Evolutionary conservation across 2,329 filamentous ascomycete genomes (phyloP).

Genomic region (Aspergillus fumigatiaffinis): DNA sequence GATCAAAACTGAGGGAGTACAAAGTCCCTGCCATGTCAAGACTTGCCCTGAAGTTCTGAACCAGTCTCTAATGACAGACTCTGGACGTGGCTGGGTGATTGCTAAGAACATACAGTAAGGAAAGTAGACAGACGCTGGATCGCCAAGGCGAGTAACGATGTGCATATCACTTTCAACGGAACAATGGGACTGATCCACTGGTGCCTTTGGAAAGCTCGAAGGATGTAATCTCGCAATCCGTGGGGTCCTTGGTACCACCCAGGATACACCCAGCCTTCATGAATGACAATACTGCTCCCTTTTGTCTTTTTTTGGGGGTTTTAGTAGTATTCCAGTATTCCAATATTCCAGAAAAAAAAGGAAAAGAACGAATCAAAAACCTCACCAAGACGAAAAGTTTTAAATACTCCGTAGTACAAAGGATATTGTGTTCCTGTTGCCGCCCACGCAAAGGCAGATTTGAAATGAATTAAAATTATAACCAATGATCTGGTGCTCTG

Average conservation of each 20-base stretch:
- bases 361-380: not conserved
- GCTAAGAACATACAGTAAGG: not conserved
- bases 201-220: conserved; percentile 1
- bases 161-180: not conserved
- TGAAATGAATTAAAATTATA: not conserved
- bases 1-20: not conserved
- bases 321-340: not conserved
- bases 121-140: not conserved
- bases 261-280: not conserved
- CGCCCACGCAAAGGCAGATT: not conserved
- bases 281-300: not conserved
- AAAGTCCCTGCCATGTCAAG: not conserved
- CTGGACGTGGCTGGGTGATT: not conserved
- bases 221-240: conserved; percentile 6
- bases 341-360: not conserved
- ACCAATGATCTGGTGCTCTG: not conserved
- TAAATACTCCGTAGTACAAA: not conserved
- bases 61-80: not conserved
- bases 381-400: not conserved
- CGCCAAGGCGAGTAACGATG: not conserved
- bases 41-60: not conserved
- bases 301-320: not conserved
- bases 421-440: not conserved
- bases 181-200: not conserved
- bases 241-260: not conserved